Conservation (phyloP, 2,329 filamentous ascomycete genomes). For the Penicillium glabrum region DNA sequence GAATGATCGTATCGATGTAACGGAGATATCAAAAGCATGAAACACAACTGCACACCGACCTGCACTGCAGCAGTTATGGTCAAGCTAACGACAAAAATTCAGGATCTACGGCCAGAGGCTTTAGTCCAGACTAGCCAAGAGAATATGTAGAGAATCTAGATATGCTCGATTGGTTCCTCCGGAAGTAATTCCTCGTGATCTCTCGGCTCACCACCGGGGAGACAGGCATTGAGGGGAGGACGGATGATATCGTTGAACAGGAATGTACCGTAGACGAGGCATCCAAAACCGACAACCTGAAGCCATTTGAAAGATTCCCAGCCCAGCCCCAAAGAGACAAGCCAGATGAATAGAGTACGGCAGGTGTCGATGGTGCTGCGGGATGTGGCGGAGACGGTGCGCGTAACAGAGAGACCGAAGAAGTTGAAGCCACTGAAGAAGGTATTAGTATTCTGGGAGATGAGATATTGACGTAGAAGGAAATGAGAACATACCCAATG, state of each 20-base stretch:
- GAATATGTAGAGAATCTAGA: conserved; percentile 25
- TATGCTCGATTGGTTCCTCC: conserved; percentile 81
- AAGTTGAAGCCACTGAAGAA: conserved; percentile 86
- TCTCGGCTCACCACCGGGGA: conserved; percentile 55
- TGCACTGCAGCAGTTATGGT: not conserved
- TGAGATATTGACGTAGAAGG: not conserved
- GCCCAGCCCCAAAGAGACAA: conserved; percentile 85
- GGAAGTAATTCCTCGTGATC: conserved; percentile 63
- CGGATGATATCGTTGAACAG: conserved; percentile 92
- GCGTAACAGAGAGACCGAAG: conserved; percentile 92
- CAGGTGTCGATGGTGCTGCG: conserved; percentile 97
- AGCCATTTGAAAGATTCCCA: conserved; percentile 99
- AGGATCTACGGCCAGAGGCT: not conserved
- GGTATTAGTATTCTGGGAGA: conserved; percentile 1
- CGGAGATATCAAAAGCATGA: not conserved
- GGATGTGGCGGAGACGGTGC: conserved; percentile 84
- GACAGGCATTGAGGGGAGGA: conserved; percentile 70
- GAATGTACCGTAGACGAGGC: conserved; percentile 95
- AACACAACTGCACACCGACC: not conserved
- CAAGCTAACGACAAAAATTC: not conserved
- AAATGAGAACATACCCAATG: conserved; percentile 69
- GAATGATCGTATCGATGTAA: not conserved
- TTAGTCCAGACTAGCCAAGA: not conserved
- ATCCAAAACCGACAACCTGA: conserved; percentile 81
- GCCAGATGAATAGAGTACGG: conserved; percentile 96